Percentiles rank a stretch among this genome's conserved stretches.
These are phyloP conservation scores for Podila minutissima DNA, from an alignment of 192 early-diverging fungal genomes.

Conservation along the genomic window DNA sequence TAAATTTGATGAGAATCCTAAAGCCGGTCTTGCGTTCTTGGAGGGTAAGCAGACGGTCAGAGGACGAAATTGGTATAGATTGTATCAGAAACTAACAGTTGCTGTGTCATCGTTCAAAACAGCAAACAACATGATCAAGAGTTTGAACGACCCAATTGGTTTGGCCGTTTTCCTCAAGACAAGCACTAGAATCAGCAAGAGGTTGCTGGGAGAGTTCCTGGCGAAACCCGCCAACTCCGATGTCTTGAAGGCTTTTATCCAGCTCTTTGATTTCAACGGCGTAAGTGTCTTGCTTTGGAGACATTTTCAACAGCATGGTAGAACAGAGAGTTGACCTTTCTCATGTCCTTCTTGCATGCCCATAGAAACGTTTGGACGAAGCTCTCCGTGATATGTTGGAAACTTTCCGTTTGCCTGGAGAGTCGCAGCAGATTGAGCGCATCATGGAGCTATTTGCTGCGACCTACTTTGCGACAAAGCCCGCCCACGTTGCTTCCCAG, in stretches of 20 bases:
- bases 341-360: neutral
- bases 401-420: constrained; percentile 95
- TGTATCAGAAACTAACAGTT: neutral
- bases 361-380: constrained; percentile 91
- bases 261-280: constrained; percentile 87
- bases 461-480: constrained; percentile 76
- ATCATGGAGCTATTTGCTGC: constrained; percentile 93
- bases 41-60: constrained; percentile 59
- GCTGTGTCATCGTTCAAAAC: constrained; percentile 7
- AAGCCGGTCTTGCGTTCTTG: constrained; percentile 86
- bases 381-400: constrained; percentile 92
- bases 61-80: neutral
- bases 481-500: constrained; percentile 75
- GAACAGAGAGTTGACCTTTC: too few species aligned
- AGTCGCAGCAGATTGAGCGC: constrained; percentile 97
- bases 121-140: constrained; percentile 53
- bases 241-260: constrained; percentile 85
- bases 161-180: constrained; percentile 81
- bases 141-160: constrained; percentile 60
- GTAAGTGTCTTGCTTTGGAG: constrained; percentile 50
- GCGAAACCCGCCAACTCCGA: constrained; percentile 87
- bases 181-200: constrained; percentile 90
- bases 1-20: constrained; percentile 88
- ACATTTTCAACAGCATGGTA: neutral
- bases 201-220: constrained; percentile 87